Base-by-base conservation (phyloP, 73 alveolate species). In the Urostyla sp. region DNA sequence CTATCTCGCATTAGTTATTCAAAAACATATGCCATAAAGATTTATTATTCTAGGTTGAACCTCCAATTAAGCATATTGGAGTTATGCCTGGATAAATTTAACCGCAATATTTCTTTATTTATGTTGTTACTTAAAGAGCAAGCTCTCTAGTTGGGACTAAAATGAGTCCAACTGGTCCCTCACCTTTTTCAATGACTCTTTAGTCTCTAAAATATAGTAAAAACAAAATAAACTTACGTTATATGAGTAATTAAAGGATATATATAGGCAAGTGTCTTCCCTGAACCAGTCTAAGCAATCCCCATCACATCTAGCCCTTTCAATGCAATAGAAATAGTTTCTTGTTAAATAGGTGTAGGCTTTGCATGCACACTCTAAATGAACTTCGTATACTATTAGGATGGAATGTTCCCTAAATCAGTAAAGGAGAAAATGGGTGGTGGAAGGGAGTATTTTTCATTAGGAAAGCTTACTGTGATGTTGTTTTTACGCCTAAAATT, bases 131-230 rank as follows among this genome's bases (percentile, higher is more conserved):
- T 87, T 91, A 87, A 3, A 63, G 45, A 0, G 91, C 89, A 66
- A 97, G 88, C 84, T 97, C 99, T 67, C 99, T 83, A 1, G 99
- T 97, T 0, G 99, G 99, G 21, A 90, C 99, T 86, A 97, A 76
- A 40, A 97, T 91, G 67, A 97, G 84, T 34, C 95, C 98, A 36
- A 94, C 88, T 0, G 98, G 98, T 11, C 98, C 98, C 73, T 85
- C 95, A 31, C 80, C 94, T 75, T 89, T 94, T 48, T 90, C 89
- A 30, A 87, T 80, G 53, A 87, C 75, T 43, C 92, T 79, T 43
- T 88, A 75, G 18, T 93, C 97, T 24, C n/a, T n/a, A n/a, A n/a
- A n/a, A n/a, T n/a, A n/a, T n/a, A n/a, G n/a, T n/a, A n/a, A n/a
- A n/a, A n/a, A n/a, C n/a, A n/a, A n/a, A n/a, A n/a, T n/a, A n/a